Evolutionary conservation across 345 rosid species (phyloP).

Genomic region (Geranium rotundifolium): DNA sequence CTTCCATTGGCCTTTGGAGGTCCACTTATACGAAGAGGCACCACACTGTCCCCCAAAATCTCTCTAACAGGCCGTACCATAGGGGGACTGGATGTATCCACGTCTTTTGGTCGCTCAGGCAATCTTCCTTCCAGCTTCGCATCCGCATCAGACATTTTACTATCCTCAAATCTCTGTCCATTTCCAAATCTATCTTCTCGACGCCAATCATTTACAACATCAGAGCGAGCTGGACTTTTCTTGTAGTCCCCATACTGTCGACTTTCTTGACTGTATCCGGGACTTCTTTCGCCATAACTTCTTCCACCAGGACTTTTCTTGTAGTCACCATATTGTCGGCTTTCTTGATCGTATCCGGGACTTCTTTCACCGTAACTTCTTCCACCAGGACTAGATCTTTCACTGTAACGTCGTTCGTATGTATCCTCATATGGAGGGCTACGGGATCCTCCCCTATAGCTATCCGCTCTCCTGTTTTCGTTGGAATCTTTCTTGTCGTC

Average conservation of each 20-base stretch:
- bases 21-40: conserved; percentile 72
- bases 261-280: conserved; percentile 55
- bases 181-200: conserved; percentile 86
- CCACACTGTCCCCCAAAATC: conserved; percentile 75
- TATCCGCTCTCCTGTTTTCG: conserved; percentile 34
- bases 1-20: conserved; percentile 71
- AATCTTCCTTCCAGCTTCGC: conserved; percentile 49
- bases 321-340: too few relatives aligned
- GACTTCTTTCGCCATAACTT: conserved; percentile 81
- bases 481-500: conserved; percentile 55
- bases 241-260: conserved; percentile 37
- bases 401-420: conserved; percentile 59
- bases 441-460: conserved; percentile 61
- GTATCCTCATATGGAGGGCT: conserved; percentile 75
- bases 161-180: conserved; percentile 47
- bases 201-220: conserved; percentile 78
- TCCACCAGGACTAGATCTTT: conserved; percentile 78
- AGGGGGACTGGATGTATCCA: conserved; percentile 64
- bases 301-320: conserved; percentile 59
- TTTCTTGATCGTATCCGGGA: conserved; percentile 27
- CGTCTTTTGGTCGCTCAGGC: conserved; percentile 60
- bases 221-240: conserved; percentile 70
- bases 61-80: conserved; percentile 77
- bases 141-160: conserved; percentile 41
- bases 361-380: conserved; percentile 38